phyloP scores from a whole-genome alignment of 306 rosid genomes.

The Lotus japonicus region DNA sequence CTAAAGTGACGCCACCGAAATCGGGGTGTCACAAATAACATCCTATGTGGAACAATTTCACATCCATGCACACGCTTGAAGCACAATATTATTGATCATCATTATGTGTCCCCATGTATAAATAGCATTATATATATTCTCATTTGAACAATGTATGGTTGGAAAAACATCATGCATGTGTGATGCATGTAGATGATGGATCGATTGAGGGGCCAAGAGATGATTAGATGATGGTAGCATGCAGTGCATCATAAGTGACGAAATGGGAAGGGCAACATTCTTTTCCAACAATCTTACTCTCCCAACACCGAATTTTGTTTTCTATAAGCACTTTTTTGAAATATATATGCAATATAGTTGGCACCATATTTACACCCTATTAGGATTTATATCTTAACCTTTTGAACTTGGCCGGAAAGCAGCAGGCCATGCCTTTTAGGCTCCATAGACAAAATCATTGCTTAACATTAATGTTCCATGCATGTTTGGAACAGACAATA shows the following conservation, averaged over 20 bases:
- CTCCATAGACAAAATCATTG: slow-evolving; percentile 23
- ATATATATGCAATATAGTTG: background rate
- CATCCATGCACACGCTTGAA: slow-evolving; percentile 23
- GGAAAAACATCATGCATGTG: slow-evolving; percentile 34
- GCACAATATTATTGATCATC: slow-evolving; percentile 24
- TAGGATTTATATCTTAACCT: background rate
- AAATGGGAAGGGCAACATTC: slow-evolving; percentile 4
- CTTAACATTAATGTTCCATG: slow-evolving; percentile 3
- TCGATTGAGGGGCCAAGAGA: slow-evolving; percentile 23
- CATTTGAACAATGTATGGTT: slow-evolving; percentile 27
- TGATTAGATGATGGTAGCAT: slow-evolving; percentile 32
- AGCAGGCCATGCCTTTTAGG: slow-evolving; percentile 4
- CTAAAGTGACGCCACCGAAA: no score
- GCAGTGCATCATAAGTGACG: slow-evolving; percentile 20
- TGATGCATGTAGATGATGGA: slow-evolving; percentile 1
- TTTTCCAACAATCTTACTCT: slow-evolving; percentile 7
- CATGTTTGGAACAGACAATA: background rate
- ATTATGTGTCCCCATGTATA: slow-evolving; percentile 37
- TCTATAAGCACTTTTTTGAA: background rate
- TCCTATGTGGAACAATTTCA: background rate
- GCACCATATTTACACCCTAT: background rate
- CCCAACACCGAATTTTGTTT: slow-evolving; percentile 11
- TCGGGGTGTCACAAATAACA: no score
- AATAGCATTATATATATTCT: slow-evolving; percentile 10
- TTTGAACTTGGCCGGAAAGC: slow-evolving; percentile 11